phyloP scores from a whole-genome alignment of 768 basidiomycete genomes.

The Lentinula lateritia region DNA sequence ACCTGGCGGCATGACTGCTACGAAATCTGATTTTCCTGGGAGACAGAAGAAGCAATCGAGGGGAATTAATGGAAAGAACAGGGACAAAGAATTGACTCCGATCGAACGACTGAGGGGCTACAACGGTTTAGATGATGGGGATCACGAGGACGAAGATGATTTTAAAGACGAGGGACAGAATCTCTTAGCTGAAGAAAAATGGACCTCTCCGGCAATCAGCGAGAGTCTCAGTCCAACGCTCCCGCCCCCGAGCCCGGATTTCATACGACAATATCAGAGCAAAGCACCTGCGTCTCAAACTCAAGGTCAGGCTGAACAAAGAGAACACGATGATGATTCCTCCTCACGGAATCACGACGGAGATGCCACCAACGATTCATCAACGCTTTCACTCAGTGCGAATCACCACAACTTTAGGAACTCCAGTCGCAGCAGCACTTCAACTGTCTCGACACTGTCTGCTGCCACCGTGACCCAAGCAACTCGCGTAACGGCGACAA shows the following conservation, averaged over 20 bases:
- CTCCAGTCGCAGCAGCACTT: conserved; percentile 41
- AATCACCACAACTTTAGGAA: conserved; percentile 24
- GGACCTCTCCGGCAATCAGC: conserved; percentile 17
- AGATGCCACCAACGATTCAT: conserved; percentile 12
- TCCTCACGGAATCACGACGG: conserved; percentile 6
- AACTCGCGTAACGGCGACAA: conserved; percentile 17
- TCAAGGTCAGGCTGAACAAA: not conserved
- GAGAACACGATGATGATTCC: not conserved
- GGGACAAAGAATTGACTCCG: conserved; percentile 12
- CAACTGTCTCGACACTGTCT: conserved; percentile 41
- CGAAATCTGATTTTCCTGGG: conserved; percentile 29
- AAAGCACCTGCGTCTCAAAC: not conserved
- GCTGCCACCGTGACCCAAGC: conserved; percentile 35
- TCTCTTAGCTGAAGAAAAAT: not conserved
- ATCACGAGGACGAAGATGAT: conserved; percentile 10
- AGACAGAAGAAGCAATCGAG: not conserved
- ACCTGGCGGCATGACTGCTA: not conserved
- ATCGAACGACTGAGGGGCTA: conserved; percentile 13
- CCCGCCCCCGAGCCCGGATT: conserved; percentile 14
- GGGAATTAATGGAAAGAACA: conserved; percentile 5
- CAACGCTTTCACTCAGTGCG: not conserved
- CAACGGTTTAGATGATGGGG: not conserved
- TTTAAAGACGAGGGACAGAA: conserved; percentile 13
- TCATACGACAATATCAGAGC: not conserved
- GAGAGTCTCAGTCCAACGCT: conserved; percentile 22